Evolutionary conservation across 768 basidiomycete species (phyloP), one percentile per base, ranked within the genome.

Genomic region (Hericium erinaceus): DNA sequence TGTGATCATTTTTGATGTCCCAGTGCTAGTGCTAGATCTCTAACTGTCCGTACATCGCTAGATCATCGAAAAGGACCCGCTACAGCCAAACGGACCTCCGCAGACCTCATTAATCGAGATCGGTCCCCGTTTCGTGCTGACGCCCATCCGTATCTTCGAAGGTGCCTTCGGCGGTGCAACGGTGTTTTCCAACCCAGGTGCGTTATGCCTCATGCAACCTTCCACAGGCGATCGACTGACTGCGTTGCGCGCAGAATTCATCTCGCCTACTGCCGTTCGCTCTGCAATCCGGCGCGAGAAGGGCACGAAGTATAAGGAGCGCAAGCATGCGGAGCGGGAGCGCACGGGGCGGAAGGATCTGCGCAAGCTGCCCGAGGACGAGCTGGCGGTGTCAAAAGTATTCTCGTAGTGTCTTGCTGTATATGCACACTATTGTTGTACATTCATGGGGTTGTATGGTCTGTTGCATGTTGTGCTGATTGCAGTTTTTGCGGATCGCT

Each of bases 141-240:
- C 93, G 39, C 97, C 97, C 10, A 98, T 99, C 65, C 85, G 93
- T 56, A 95, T 99, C 58, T 99, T 99, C 67, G 97, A 99, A 70
- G 97, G 97, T 10, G 92, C 94, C 2, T 98, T 99, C 74, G 81
- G 84, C 59, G 97, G 97, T 20, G 91, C 91, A 12, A 95, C 93
- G 2, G 87, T 99, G 22, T 99, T 86, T 70, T 93, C 93, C 26
- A 99, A 99, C 74, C 88, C 92, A 69, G 92, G 92, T 92, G 64
- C 60, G 80, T 70, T 38, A 48, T 40, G n/a, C 39, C 37, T 41
- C 52, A 63, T 46, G 28, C 37, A 50, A 48, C 39, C 22, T 26
- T 51, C 18, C 50, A 9, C 51, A 20, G 18, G 26, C 16, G 26
- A 50, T 44, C 39, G 37, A 11, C 4, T 24, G 10, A 20, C 41